These are phyloP conservation scores for Plantago coronopus DNA, from an alignment of 305 asterid species.

Conservation along the genomic window DNA sequence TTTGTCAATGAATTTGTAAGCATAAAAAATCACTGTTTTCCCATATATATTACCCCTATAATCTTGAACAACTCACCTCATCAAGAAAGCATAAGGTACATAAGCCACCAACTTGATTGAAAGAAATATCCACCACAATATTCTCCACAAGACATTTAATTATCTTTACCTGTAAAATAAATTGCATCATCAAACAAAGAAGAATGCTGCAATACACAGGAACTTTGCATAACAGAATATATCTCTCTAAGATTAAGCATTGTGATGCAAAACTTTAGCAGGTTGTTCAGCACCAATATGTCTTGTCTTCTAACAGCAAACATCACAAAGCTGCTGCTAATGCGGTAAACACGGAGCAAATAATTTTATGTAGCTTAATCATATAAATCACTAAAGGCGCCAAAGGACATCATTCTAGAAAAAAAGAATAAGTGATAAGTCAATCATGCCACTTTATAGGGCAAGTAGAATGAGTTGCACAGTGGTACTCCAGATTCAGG, in stretches of 20 bases:
- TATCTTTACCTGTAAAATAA: slow-evolving; percentile 62
- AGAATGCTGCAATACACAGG: slow-evolving; percentile 6
- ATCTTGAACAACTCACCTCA: slow-evolving; percentile 52
- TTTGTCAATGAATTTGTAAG: slow-evolving; percentile 16
- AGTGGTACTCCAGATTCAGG: slow-evolving; percentile 3
- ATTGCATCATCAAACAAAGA: slow-evolving; percentile 19
- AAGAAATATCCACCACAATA: slow-evolving; percentile 84
- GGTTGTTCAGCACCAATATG: background rate
- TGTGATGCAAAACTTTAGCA: background rate
- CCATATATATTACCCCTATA: slow-evolving; percentile 8
- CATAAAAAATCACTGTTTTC: slow-evolving; percentile 13
- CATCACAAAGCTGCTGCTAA: background rate
- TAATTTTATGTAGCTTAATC: background rate
- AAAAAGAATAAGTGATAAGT: no score
- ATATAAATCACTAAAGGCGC: slow-evolving; percentile 6
- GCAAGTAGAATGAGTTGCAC: slow-evolving; percentile 1
- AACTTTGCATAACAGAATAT: background rate
- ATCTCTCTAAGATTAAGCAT: background rate
- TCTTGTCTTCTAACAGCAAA: background rate
- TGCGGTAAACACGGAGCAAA: background rate
- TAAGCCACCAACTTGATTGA: slow-evolving; percentile 89
- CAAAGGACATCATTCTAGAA: background rate
- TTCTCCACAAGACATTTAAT: slow-evolving; percentile 87
- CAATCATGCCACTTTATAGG: slow-evolving; percentile 4
- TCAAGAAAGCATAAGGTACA: slow-evolving; percentile 93